A percentile compares a stretch with the other conserved stretches of the same genome.
phyloP scores from a whole-genome alignment of 352 stramenopile species.

The Pythium aquatile region DNA sequence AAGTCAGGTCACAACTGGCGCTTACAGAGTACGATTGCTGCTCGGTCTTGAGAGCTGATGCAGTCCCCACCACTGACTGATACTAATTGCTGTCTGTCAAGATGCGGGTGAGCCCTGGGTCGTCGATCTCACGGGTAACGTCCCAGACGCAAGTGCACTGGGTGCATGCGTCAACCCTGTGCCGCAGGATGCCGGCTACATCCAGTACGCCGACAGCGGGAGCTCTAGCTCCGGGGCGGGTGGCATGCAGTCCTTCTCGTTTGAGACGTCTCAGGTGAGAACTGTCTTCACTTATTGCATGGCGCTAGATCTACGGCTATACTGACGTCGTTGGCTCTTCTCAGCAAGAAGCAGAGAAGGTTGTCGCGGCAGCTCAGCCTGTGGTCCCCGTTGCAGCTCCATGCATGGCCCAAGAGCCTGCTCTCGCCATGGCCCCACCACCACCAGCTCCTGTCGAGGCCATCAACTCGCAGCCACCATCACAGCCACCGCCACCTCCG shows the following conservation, averaged over 20 bases:
- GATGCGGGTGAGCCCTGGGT: slow-evolving; percentile 49
- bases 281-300: background rate
- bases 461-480: background rate
- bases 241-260: slow-evolving; percentile 64
- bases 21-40: slow-evolving; percentile 44
- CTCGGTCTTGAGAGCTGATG: background rate
- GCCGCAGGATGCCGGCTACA: slow-evolving; percentile 49
- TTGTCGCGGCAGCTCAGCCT: background rate
- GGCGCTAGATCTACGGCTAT: background rate
- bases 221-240: slow-evolving; percentile 10
- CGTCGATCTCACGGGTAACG: slow-evolving; percentile 42
- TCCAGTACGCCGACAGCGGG: slow-evolving; percentile 45
- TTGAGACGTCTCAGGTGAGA: slow-evolving; percentile 55
- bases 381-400: background rate
- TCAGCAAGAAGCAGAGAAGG: slow-evolving; percentile 27
- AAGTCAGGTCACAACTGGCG: slow-evolving; percentile 72
- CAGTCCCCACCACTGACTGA: no score
- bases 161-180: slow-evolving; percentile 66
- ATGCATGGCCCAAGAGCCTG: slow-evolving; percentile 12
- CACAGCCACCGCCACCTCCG: slow-evolving; percentile 13
- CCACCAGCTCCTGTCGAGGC: slow-evolving; percentile 8
- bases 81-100: background rate
- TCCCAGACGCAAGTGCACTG: slow-evolving; percentile 35
- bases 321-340: background rate
- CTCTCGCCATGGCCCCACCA: slow-evolving; percentile 9